phyloP scores from a whole-genome alignment of 2,329 filamentous ascomycete species.

The Colletotrichum tropicicola region DNA sequence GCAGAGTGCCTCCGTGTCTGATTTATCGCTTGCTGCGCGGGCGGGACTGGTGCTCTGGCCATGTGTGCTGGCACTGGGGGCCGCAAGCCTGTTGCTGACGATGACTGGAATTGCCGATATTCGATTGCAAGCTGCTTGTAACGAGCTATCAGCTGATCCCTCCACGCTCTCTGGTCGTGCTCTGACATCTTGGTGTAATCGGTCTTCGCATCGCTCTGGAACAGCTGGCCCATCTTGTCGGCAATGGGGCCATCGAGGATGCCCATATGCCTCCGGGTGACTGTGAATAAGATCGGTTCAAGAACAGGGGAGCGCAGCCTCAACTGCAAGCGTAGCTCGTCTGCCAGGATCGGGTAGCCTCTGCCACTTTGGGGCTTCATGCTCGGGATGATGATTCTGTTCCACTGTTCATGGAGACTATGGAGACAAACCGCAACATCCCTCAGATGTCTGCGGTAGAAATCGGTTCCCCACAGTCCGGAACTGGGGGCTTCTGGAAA shows the following conservation, averaged over 20 bases:
- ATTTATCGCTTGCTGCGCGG: not conserved
- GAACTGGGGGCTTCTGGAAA: constrained; percentile 43
- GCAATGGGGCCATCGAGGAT: constrained; percentile 44
- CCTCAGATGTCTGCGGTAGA: constrained; percentile 33
- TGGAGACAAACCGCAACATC: constrained; percentile 55
- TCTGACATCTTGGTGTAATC: constrained; percentile 16
- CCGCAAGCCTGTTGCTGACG: not conserved
- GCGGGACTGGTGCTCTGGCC: not conserved
- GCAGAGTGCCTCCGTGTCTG: not conserved
- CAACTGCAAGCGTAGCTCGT: constrained; percentile 61
- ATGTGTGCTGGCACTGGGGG: not conserved
- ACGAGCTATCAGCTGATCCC: constrained; percentile 5
- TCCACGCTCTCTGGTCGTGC: not conserved
- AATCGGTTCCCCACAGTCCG: constrained; percentile 10
- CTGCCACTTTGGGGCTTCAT: constrained; percentile 40
- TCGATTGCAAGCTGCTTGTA: constrained; percentile 8
- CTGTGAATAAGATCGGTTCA: constrained; percentile 62
- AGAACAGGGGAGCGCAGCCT: constrained; percentile 59
- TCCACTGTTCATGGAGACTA: constrained; percentile 52
- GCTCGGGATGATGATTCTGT: constrained; percentile 39
- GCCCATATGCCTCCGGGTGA: constrained; percentile 57
- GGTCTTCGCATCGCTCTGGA: constrained; percentile 30
- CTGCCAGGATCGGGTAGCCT: constrained; percentile 63
- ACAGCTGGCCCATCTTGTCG: constrained; percentile 39
- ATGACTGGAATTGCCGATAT: not conserved